phyloP scores from a whole-genome alignment of 176 grass and related monocot species.

The Musa itinerans region DNA sequence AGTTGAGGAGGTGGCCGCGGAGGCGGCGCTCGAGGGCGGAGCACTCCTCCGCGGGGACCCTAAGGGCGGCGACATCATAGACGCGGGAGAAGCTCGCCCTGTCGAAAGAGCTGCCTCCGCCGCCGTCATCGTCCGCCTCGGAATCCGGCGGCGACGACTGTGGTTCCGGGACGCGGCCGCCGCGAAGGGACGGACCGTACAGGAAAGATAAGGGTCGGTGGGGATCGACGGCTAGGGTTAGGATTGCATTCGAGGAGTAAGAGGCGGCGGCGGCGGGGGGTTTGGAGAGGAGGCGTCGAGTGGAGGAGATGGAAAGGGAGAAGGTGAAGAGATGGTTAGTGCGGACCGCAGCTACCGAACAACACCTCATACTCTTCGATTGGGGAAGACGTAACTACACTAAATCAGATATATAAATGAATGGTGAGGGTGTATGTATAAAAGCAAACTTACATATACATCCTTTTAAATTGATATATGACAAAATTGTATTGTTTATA shows the following conservation, averaged over 20 bases:
- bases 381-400: no score
- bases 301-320: conserved; percentile 13
- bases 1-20: conserved; percentile 91
- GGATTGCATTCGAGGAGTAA: neutral
- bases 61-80: conserved; percentile 68
- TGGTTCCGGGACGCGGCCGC: conserved; percentile 15
- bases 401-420: no score
- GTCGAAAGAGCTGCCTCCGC: conserved; percentile 1
- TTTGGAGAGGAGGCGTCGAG: conserved; percentile 19
- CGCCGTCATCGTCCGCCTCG: neutral
- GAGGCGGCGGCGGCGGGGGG: neutral
- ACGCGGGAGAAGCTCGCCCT: conserved; percentile 35
- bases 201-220: conserved; percentile 4
- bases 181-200: conserved; percentile 61
- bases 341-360: neutral
- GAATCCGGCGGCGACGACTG: neutral
- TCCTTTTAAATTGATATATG: no score
- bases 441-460: no score
- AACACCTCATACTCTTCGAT: neutral
- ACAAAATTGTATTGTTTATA: no score
- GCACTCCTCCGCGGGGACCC: conserved; percentile 66
- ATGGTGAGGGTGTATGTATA: no score
- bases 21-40: conserved; percentile 67
- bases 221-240: conserved; percentile 6
- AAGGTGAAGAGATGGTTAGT: neutral